A percentile compares a stretch with the other conserved stretches of the same genome.
phyloP scores from a whole-genome alignment of 345 rosid genomes.

The Rubroshorea leprosula region DNA sequence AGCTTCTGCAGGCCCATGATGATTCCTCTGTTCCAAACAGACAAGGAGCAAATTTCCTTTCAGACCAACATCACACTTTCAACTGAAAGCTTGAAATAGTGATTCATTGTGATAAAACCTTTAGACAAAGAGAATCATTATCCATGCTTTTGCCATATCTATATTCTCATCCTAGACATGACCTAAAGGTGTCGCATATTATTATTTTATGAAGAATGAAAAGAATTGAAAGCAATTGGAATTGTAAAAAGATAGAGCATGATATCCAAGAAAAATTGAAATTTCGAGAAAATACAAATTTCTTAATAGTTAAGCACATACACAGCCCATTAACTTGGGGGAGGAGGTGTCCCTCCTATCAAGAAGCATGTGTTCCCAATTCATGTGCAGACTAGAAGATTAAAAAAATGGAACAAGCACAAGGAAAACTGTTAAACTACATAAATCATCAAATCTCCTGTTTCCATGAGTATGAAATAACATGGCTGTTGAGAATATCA shows the following conservation, averaged over 20 bases:
- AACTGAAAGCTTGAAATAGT: background rate
- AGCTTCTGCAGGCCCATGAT: conserved; percentile 32
- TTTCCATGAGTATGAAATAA: background rate
- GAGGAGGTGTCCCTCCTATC: background rate
- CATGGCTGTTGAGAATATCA: background rate
- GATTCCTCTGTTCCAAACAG: conserved; percentile 42
- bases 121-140: background rate
- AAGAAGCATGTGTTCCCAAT: background rate
- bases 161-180: background rate
- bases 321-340: background rate
- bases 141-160: background rate
- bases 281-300: background rate
- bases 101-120: background rate
- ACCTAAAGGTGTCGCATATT: background rate
- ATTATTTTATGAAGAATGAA: background rate
- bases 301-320: background rate
- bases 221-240: background rate
- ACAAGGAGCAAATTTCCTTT: conserved; percentile 6
- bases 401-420: background rate
- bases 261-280: no score
- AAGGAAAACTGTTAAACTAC: background rate
- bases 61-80: background rate
- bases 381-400: background rate
- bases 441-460: background rate
- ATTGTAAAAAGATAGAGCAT: background rate